Evolutionary conservation across 1,139 yeast genomes (phyloP), one percentile per base, ranked within the genome.

Genomic region (Debaryomyces singareniensis): DNA sequence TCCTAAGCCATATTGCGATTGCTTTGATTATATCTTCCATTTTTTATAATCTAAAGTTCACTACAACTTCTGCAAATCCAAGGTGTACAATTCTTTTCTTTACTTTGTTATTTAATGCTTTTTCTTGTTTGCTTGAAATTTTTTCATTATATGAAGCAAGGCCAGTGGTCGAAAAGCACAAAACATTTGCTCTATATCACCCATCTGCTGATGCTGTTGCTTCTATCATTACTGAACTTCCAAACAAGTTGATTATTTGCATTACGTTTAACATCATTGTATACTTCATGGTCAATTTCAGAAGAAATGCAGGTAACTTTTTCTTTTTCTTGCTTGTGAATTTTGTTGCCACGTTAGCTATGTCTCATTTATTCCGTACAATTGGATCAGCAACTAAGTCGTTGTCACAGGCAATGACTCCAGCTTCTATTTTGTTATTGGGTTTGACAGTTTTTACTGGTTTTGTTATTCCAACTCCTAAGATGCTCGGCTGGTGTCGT

Each of bases 161-260:
- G 94, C 78, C 83, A 2, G 73, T 84, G 39, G 82, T 82, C 16
- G 89, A 81, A 52, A 85, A 85, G 49, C 95, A 84, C 44, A 78
- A 78, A 49, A 68, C 75, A 25, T 83, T 75, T 51, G 85, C 87
- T 1, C 54, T 83, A 33, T 82, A 81, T 46, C 84, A 79, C 37
- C 91, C 91, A 5, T 69, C 86, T 32, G 85, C 89, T 2, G 85
- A 81, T 43, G 86, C 91, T 0, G 44, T 80, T 13, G 83, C 89
- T 0, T 74, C 84, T 7, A 68, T 80, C 30, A 43, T 80, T 12
- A 72, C 86, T 3, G 86, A 81, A 43, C 45, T 81, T 35, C 93
- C 93, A 0, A 60, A 73, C 24, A 79, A 82, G 50, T 31, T 79
- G 13, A 27, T 62, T 15, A 73, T 75, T 29, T 65, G 79, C 5